phyloP scores from a whole-genome alignment of 371 early-diverging fungal species.

The Gilbertella persicaria region DNA sequence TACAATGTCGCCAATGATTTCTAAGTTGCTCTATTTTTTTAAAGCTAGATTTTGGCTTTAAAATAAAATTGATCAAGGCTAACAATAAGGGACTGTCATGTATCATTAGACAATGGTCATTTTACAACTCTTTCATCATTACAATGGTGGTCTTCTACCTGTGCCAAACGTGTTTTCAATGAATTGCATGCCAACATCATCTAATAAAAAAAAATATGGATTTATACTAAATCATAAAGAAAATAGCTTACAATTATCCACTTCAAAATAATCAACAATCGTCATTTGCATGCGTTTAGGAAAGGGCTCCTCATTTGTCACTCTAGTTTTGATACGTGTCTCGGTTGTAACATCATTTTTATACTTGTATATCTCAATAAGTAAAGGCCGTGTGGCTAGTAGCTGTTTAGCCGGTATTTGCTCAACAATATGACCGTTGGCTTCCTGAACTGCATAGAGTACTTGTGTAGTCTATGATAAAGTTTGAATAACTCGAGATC shows the following conservation, averaged over 20 bases:
- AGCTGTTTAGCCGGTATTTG: slow-evolving; percentile 14
- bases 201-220: slow-evolving; percentile 4
- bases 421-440: slow-evolving; percentile 1
- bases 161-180: slow-evolving; percentile 17
- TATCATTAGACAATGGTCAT: neutral
- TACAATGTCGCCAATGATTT: slow-evolving; percentile 17
- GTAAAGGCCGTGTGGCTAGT: slow-evolving; percentile 12
- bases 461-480: slow-evolving; percentile 8
- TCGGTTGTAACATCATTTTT: slow-evolving; percentile 17
- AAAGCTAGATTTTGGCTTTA: slow-evolving; percentile 8
- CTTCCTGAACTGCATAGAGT: slow-evolving; percentile 6
- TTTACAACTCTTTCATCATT: slow-evolving; percentile 4
- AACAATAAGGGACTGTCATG: neutral
- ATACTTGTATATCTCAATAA: slow-evolving; percentile 20
- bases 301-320: neutral
- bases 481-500: neutral
- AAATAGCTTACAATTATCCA: slow-evolving; percentile 11
- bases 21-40: slow-evolving; percentile 1
- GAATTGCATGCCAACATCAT: slow-evolving; percentile 23
- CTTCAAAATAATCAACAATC: slow-evolving; percentile 30
- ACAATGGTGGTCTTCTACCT: slow-evolving; percentile 27
- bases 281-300: slow-evolving; percentile 18
- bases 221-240: neutral
- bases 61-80: slow-evolving; percentile 16
- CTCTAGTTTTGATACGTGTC: neutral